Percentiles rank a stretch among this genome's conserved stretches.
These are phyloP conservation scores for Xanthoceras sorbifolium DNA, from an alignment of 345 rosid genomes.

Conservation along the genomic window DNA sequence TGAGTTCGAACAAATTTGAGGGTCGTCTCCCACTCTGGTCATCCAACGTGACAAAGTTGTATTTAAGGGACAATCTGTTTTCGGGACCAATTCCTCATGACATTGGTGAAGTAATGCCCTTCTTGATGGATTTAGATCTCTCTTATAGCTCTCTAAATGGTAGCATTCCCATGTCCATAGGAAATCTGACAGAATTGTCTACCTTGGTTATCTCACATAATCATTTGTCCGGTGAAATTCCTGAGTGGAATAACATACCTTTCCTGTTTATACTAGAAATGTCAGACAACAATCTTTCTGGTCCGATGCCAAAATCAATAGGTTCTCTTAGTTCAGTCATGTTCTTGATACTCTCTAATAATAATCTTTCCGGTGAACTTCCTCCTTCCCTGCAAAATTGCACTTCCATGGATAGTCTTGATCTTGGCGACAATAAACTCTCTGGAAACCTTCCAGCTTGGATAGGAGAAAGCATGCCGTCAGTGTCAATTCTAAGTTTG, in stretches of 20 bases:
- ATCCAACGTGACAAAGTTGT: conserved; percentile 14
- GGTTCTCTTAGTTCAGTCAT: conserved; percentile 3
- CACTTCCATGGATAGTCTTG: not conserved
- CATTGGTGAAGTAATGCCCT: not conserved
- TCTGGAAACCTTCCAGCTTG: conserved; percentile 25
- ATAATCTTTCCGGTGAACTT: conserved; percentile 26
- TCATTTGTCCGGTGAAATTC: conserved; percentile 19
- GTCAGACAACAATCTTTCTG: conserved; percentile 19
- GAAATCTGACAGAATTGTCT: not conserved
- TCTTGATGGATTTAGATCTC: conserved; percentile 11
- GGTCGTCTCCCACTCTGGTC: conserved; percentile 25
- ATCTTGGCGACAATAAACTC: conserved; percentile 20
- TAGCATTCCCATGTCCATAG: conserved; percentile 21
- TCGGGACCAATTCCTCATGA: conserved; percentile 21
- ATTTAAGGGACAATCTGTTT: conserved; percentile 11
- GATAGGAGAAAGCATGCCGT: conserved; percentile 23
- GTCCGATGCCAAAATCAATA: conserved; percentile 22
- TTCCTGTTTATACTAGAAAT: conserved; percentile 11
- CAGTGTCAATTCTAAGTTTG: conserved; percentile 8
- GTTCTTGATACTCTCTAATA: conserved; percentile 4
- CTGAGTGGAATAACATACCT: conserved; percentile 7
- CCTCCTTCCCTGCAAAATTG: conserved; percentile 15
- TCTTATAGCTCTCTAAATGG: conserved; percentile 26
- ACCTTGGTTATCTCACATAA: conserved; percentile 21
- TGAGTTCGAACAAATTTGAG: conserved; percentile 25